Evolutionary conservation across 2,329 filamentous ascomycete genomes (phyloP).

Genomic region (Calonectria fujianensis): DNA sequence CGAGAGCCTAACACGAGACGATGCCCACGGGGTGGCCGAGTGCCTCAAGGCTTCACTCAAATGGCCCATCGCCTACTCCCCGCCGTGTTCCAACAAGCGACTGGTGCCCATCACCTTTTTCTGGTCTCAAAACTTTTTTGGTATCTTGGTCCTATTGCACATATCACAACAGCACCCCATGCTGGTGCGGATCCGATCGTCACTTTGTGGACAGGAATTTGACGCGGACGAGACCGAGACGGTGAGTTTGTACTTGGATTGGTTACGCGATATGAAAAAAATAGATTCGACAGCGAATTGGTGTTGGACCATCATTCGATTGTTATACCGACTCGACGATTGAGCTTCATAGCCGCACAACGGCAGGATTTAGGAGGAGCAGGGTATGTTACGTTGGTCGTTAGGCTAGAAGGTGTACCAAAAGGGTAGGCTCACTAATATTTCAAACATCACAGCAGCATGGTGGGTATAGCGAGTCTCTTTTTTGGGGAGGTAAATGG

Average conservation of each 20-base stretch:
- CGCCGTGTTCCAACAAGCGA: slow-evolving; percentile 74
- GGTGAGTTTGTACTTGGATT: slow-evolving; percentile 73
- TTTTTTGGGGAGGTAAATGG: slow-evolving; percentile 6
- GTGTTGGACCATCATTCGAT: slow-evolving; percentile 72
- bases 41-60: slow-evolving; percentile 75
- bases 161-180: slow-evolving; percentile 71
- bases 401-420: slow-evolving; percentile 21
- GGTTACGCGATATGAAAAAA: slow-evolving; percentile 74
- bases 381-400: slow-evolving; percentile 27
- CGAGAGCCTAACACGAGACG: slow-evolving; percentile 71
- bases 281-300: slow-evolving; percentile 73
- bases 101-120: slow-evolving; percentile 76
- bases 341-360: slow-evolving; percentile 24
- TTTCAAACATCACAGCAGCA: slow-evolving; percentile 35
- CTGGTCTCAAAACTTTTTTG: slow-evolving; percentile 78
- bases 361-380: neutral
- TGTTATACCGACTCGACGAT: slow-evolving; percentile 65
- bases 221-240: slow-evolving; percentile 71
- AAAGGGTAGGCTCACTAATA: slow-evolving; percentile 36
- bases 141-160: slow-evolving; percentile 74
- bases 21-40: slow-evolving; percentile 72
- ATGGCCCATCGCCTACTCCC: slow-evolving; percentile 77
- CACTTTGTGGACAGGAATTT: slow-evolving; percentile 68
- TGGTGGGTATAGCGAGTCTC: slow-evolving; percentile 19
- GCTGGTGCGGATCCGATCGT: slow-evolving; percentile 68